A percentile compares a stretch with the other conserved stretches of the same genome.
Evolutionary conservation across 352 stramenopile species (phyloP).

Genomic region (Aphanomyces euteiches): DNA sequence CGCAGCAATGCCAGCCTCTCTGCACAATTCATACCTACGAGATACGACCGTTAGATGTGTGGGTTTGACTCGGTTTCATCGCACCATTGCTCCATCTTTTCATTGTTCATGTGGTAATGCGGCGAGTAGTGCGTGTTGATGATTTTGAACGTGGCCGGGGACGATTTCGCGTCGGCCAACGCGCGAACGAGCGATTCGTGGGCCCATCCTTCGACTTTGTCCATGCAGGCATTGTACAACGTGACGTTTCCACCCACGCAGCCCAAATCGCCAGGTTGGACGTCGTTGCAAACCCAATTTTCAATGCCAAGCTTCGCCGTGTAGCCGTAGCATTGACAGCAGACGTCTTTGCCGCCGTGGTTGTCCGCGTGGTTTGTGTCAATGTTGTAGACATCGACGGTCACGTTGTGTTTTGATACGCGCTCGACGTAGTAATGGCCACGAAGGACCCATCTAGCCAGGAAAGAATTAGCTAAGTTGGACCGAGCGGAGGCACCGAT

Average conservation of each 20-base stretch:
- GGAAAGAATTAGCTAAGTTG: constrained; percentile 5
- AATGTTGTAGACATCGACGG: constrained; percentile 83
- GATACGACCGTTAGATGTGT: not conserved
- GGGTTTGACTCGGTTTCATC: not conserved
- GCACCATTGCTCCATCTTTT: constrained; percentile 55
- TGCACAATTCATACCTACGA: constrained; percentile 67
- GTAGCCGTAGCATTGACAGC: constrained; percentile 74
- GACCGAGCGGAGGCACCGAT: constrained; percentile 36
- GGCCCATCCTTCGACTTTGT: constrained; percentile 40
- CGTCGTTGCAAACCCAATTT: constrained; percentile 33
- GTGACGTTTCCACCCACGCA: constrained; percentile 36
- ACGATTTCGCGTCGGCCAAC: constrained; percentile 36
- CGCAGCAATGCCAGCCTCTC: constrained; percentile 63
- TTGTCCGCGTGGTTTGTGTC: constrained; percentile 70
- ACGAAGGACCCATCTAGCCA: constrained; percentile 55
- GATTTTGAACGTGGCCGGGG: constrained; percentile 46
- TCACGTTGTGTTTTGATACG: constrained; percentile 50
- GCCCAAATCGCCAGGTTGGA: constrained; percentile 37
- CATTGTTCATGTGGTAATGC: constrained; percentile 38
- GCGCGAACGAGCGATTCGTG: constrained; percentile 36
- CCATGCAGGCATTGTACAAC: constrained; percentile 43
- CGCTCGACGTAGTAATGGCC: constrained; percentile 82
- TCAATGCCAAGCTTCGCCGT: constrained; percentile 36
- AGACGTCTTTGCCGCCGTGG: constrained; percentile 61
- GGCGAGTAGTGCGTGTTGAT: constrained; percentile 47